These are phyloP conservation scores for Bruguiera sexangula DNA, from an alignment of 345 rosid genomes.

Conservation along the genomic window DNA sequence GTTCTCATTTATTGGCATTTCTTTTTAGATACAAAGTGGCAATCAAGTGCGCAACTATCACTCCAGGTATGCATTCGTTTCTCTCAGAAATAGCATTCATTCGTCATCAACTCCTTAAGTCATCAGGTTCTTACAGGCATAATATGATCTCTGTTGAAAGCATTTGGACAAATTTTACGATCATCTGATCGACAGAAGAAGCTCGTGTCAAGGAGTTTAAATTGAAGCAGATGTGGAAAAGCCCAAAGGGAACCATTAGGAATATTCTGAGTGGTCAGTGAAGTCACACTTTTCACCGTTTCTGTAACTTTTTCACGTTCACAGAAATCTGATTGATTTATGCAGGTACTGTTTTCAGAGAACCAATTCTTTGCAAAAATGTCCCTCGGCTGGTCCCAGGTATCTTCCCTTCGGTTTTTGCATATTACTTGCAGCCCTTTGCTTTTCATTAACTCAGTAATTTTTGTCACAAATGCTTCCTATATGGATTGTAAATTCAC, in stretches of 20 bases:
- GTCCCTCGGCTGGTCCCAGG: conserved; percentile 68
- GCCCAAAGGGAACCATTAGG: conserved; percentile 93
- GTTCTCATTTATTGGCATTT: too few species aligned
- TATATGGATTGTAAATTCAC: too few species aligned
- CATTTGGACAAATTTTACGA: conserved; percentile 5
- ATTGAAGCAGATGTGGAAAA: conserved; percentile 93
- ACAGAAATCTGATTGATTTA: background rate
- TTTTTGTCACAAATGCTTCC: too few species aligned
- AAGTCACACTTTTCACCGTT: background rate
- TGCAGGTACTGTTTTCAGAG: conserved; percentile 91
- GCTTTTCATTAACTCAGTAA: background rate
- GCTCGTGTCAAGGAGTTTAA: too few species aligned
- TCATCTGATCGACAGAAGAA: conserved; percentile 36
- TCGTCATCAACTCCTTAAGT: background rate
- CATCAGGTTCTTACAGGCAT: background rate
- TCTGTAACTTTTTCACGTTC: background rate
- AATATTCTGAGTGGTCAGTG: conserved; percentile 82
- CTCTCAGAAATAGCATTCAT: background rate
- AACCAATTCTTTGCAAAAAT: conserved; percentile 92
- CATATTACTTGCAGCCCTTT: background rate
- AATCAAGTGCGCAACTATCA: conserved; percentile 25
- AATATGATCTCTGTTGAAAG: background rate
- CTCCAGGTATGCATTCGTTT: conserved; percentile 43
- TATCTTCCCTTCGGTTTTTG: conserved; percentile 18
- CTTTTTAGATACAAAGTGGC: conserved; percentile 21